Base-by-base conservation (phyloP, 2,329 filamentous ascomycete species). In the Trichoderma sp. region DNA sequence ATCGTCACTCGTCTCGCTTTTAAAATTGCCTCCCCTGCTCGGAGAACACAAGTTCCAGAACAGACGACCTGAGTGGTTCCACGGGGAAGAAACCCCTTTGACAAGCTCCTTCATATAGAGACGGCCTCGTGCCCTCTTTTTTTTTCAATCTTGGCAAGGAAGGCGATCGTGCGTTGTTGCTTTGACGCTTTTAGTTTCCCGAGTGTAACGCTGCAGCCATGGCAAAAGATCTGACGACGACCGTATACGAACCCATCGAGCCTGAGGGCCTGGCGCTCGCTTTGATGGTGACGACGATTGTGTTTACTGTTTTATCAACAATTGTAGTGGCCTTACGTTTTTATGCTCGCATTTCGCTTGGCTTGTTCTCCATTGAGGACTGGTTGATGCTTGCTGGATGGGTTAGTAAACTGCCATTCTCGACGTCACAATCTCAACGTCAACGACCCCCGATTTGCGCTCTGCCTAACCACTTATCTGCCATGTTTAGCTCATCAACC, bases 141-240 rank as follows among this genome's bases (percentile, higher is more conserved):
- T 49, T 49, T 1, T 21, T 49, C 21, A 10, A 11, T 49, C n/a
- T 5, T 49, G n/a, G 43, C 43, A 49, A 49, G 13, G 43, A 49
- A 49, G 5, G n/a, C n/a, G n/a, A 49, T 21, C n/a, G 7, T 49
- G 47, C 16, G 14, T n/a, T 5, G 40, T 43, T 43, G 8, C 16
- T 19, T 43, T 35, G 33, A 43, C 19, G n/a, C 40, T 3, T n/a
- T 1, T 13, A 8, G 11, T 35, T 35, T 49, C 24, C 11, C 3
- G 4, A 49, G n/a, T 49, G 47, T 49, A 5, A 49, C 19, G 47
- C 47, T 29, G 21, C n/a, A 27, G 13, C 14, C 10, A 64, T 56
- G 49, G 33, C 61, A 3, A 43, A 64, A 31, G 33, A 64, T 40
- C 33, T 64, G 24, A 64, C 61, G 33, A 64, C 61, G 21, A 56